These are phyloP conservation scores for Diaporthe australafricana DNA, from an alignment of 2,329 filamentous ascomycete species.

Conservation along the genomic window DNA sequence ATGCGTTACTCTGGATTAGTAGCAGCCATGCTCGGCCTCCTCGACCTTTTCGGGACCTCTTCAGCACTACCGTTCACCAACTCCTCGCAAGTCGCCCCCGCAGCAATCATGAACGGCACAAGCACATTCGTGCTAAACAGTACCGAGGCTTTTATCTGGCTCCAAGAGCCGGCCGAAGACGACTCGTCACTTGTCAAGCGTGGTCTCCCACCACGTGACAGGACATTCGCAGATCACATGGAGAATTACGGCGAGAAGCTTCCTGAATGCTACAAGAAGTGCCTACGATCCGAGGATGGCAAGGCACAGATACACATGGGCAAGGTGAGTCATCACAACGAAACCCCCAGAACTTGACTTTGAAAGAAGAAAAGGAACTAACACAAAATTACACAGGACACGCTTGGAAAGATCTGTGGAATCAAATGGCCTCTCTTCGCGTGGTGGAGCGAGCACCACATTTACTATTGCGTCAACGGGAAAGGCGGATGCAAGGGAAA, in stretches of 20 bases:
- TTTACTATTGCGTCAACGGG: neutral
- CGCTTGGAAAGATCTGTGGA: neutral
- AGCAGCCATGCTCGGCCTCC: neutral
- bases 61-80: neutral
- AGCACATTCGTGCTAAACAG: neutral
- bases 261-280: slow-evolving; percentile 5
- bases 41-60: neutral
- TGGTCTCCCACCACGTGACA: neutral
- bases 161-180: neutral
- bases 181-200: neutral
- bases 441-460: neutral
- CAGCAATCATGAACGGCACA: neutral
- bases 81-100: neutral
- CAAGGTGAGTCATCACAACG: neutral
- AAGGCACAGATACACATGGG: neutral
- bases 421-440: neutral
- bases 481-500: neutral
- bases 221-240: neutral
- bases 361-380: neutral
- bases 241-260: neutral
- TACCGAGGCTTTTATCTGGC: neutral
- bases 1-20: neutral
- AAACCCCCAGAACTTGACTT: neutral
- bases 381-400: neutral
- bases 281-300: neutral